Evolutionary conservation across 257 asterid genomes (phyloP).

Genomic region (Gentiana macrophylla): DNA sequence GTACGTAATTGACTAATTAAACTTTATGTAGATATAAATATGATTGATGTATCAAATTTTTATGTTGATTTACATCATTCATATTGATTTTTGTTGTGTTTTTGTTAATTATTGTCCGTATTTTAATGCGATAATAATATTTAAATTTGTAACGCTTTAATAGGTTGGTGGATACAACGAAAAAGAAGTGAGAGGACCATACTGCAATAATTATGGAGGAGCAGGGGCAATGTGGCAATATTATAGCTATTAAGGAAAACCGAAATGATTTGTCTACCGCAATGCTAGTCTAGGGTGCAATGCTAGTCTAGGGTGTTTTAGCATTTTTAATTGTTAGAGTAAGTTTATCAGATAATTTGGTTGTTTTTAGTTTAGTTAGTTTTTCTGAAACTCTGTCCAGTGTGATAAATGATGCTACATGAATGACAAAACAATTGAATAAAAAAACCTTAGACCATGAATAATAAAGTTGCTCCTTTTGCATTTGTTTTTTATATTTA

Average conservation of each 20-base stretch:
- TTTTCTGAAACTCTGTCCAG: no score
- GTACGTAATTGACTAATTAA: slow-evolving; percentile 24
- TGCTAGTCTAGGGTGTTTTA: background rate
- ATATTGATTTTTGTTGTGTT: background rate
- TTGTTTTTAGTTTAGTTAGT: background rate
- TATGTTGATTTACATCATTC: slow-evolving; percentile 3
- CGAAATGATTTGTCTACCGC: background rate
- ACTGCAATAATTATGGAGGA: slow-evolving; percentile 31
- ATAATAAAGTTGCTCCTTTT: no score
- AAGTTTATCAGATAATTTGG: slow-evolving; percentile 2
- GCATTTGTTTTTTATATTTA: no score
- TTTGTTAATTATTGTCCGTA: background rate
- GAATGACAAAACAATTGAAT: no score
- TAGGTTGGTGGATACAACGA: slow-evolving; percentile 50
- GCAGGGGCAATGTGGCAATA: slow-evolving; percentile 19
- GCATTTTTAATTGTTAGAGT: background rate
- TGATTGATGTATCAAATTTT: no score
- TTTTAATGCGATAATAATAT: background rate
- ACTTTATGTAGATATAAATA: no score
- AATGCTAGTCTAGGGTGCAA: background rate
- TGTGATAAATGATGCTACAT: no score
- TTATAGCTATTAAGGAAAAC: slow-evolving; percentile 20
- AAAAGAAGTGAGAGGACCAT: slow-evolving; percentile 34
- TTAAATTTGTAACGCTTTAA: slow-evolving; percentile 2
- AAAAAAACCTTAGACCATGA: no score